Percentiles rank a stretch among this genome's conserved stretches.
Evolutionary conservation across 2,329 filamentous ascomycete species (phyloP).

Genomic region (Beauveria asiatica): DNA sequence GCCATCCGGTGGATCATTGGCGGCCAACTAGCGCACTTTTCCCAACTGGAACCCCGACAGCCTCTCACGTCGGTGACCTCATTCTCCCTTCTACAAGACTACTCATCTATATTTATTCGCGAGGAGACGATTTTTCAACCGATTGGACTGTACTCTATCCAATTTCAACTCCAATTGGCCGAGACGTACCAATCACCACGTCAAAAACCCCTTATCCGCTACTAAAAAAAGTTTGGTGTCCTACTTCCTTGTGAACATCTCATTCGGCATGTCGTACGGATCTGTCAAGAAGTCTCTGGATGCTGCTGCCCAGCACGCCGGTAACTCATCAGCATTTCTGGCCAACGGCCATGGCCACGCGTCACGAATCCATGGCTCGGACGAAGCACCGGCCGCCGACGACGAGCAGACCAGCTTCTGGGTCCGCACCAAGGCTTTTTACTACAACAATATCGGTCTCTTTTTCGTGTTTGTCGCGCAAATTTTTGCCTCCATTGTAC

Average conservation of each 20-base stretch:
- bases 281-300: background rate
- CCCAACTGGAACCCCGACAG: background rate
- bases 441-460: conserved; percentile 32
- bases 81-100: background rate
- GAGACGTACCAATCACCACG: background rate
- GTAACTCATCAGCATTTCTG: background rate
- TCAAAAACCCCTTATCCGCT: background rate
- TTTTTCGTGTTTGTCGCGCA: conserved; percentile 33
- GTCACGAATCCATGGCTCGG: background rate
- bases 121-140: background rate
- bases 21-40: background rate
- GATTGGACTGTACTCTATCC: too few relatives aligned
- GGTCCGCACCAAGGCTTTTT: conserved; percentile 31
- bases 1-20: background rate
- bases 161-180: too few relatives aligned
- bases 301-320: background rate
- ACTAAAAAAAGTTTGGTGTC: background rate
- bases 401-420: background rate
- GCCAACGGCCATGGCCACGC: background rate
- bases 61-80: background rate
- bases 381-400: background rate
- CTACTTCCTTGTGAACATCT: background rate
- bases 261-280: conserved; percentile 1
- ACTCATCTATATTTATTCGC: background rate
- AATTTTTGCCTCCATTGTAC: conserved; percentile 32